These are phyloP conservation scores for Pyrenophora tritici-repentis DNA, from an alignment of 2,329 filamentous ascomycete genomes.

Conservation along the genomic window DNA sequence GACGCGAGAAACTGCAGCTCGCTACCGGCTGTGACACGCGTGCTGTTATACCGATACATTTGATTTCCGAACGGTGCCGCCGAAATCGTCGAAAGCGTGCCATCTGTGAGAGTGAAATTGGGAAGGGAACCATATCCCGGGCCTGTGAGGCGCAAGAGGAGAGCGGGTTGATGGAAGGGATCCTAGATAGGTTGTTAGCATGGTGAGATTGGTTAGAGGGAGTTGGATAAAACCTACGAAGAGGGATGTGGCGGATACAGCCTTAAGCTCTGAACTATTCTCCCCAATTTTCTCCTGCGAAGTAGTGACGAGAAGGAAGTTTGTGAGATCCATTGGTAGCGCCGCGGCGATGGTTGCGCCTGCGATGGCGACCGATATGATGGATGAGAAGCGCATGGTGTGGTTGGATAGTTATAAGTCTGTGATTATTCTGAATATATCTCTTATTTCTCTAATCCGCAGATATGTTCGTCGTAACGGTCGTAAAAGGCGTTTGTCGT, in stretches of 20 bases:
- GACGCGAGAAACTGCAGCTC: conserved; percentile 42
- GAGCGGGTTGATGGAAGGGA: conserved; percentile 40
- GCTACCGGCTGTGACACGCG: conserved; percentile 27
- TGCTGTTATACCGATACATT: conserved; percentile 41
- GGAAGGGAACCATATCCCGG: conserved; percentile 49
- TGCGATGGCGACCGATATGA: conserved; percentile 8
- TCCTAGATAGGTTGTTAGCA: conserved; percentile 20
- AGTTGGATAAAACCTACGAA: conserved; percentile 29
- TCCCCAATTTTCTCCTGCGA: conserved; percentile 26
- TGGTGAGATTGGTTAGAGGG: too few species aligned
- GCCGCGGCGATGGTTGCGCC: conserved; percentile 13
- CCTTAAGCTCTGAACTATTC: conserved; percentile 40
- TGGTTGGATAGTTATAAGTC: not conserved
- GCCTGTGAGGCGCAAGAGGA: conserved; percentile 46
- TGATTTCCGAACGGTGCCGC: conserved; percentile 34
- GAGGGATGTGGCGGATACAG: conserved; percentile 47
- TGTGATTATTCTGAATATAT: not conserved
- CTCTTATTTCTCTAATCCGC: too few species aligned
- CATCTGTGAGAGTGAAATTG: conserved; percentile 44
- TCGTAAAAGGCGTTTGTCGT: too few species aligned
- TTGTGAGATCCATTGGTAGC: conserved; percentile 20
- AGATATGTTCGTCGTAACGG: too few species aligned
- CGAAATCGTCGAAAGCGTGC: conserved; percentile 40
- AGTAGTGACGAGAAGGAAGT: conserved; percentile 51
- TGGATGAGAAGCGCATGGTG: conserved; percentile 22